Evolutionary conservation across 768 basidiomycete genomes (phyloP).

Genomic region (Rhodotorula taiwanensis): DNA sequence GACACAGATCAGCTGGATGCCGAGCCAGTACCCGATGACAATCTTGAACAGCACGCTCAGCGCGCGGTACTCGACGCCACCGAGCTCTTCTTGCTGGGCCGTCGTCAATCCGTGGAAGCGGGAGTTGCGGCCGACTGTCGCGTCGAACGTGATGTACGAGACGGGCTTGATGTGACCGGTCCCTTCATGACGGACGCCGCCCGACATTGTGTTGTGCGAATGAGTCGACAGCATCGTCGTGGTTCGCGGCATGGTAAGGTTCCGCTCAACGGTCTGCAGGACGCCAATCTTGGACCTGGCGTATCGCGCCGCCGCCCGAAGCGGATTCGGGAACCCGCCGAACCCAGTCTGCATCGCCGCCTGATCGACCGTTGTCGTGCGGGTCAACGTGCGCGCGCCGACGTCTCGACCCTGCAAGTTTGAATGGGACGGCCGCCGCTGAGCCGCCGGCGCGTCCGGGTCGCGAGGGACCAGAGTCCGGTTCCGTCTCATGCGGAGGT

Average conservation of each 20-base stretch:
- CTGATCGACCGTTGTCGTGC: slow-evolving; percentile 15
- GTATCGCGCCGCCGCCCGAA: slow-evolving; percentile 48
- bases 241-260: slow-evolving; percentile 68
- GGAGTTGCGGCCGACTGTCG: slow-evolving; percentile 46
- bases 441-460: slow-evolving; percentile 7
- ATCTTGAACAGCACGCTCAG: slow-evolving; percentile 38
- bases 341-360: slow-evolving; percentile 31
- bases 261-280: slow-evolving; percentile 57
- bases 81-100: slow-evolving; percentile 83
- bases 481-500: slow-evolving; percentile 20
- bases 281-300: slow-evolving; percentile 60
- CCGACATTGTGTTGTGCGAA: slow-evolving; percentile 23
- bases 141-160: slow-evolving; percentile 78
- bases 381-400: slow-evolving; percentile 18
- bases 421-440: slow-evolving; percentile 15
- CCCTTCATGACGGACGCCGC: slow-evolving; percentile 42
- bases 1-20: slow-evolving; percentile 62
- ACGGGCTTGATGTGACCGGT: slow-evolving; percentile 49
- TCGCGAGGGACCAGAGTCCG: slow-evolving; percentile 9
- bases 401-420: slow-evolving; percentile 18
- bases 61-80: slow-evolving; percentile 79
- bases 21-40: slow-evolving; percentile 57
- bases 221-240: slow-evolving; percentile 50
- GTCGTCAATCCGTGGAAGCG: slow-evolving; percentile 54
- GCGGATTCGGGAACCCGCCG: slow-evolving; percentile 47